A percentile compares a stretch with the other conserved stretches of the same genome.
These are phyloP conservation scores for Acacia pycnantha DNA, from an alignment of 331 rosid genomes.

Conservation along the genomic window DNA sequence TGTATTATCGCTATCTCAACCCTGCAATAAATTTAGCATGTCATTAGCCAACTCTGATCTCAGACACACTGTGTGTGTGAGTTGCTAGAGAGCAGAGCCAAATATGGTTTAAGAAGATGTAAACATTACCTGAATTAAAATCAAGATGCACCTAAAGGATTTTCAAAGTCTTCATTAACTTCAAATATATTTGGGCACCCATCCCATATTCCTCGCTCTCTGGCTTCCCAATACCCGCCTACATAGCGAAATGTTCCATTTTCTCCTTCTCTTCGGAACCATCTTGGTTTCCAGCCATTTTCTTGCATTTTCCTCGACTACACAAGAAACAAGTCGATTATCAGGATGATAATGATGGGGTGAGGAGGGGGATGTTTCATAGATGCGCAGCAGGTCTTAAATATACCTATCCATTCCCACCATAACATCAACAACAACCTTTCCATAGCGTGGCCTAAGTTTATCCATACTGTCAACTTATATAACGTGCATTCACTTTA, in stretches of 20 bases:
- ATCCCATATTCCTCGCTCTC: slow-evolving; percentile 59
- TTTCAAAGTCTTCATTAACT: slow-evolving; percentile 40
- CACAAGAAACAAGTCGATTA: slow-evolving; percentile 8
- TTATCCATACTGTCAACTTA: not conserved
- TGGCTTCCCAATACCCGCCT: slow-evolving; percentile 88
- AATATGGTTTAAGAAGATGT: not conserved
- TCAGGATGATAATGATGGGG: not conserved
- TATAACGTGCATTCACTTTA: not conserved
- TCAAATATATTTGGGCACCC: slow-evolving; percentile 73
- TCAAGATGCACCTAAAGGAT: slow-evolving; percentile 42
- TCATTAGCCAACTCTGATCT: not conserved
- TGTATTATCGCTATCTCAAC: not conserved
- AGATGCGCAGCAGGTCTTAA: not conserved
- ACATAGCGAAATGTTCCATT: slow-evolving; percentile 54
- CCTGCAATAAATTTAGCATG: slow-evolving; percentile 10
- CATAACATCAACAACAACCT: not conserved
- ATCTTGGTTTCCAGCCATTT: slow-evolving; percentile 82
- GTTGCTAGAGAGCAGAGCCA: not conserved
- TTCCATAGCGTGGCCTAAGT: not conserved
- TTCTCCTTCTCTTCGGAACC: slow-evolving; percentile 68
- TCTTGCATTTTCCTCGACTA: slow-evolving; percentile 84
- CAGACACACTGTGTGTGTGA: not conserved
- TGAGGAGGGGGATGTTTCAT: not conserved
- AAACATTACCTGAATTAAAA: slow-evolving; percentile 43
- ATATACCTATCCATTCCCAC: not conserved